Percentiles rank a stretch among this genome's conserved stretches.
Conservation (phyloP, 371 early-diverging fungal genomes). For the Dinochytrium kinnereticum region DNA sequence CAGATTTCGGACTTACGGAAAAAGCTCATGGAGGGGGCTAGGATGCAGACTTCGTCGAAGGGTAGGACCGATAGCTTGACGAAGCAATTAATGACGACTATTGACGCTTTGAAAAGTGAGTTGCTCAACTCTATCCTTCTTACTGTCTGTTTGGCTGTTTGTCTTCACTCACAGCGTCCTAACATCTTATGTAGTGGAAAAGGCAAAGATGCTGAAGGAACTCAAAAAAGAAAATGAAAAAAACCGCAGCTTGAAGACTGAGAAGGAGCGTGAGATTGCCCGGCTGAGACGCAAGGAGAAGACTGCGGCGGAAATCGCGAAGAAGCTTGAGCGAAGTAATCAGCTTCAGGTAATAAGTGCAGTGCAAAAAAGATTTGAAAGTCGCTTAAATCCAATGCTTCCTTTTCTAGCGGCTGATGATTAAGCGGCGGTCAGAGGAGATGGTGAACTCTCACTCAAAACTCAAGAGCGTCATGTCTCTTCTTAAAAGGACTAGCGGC, state of each 20-base stretch:
- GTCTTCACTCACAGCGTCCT: not conserved
- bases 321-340: slow-evolving; percentile 69
- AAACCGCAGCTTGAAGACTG: slow-evolving; percentile 68
- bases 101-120: slow-evolving; percentile 39
- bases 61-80: slow-evolving; percentile 44
- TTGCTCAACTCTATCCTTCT: not conserved
- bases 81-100: slow-evolving; percentile 49
- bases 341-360: slow-evolving; percentile 61
- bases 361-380: not conserved
- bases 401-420: slow-evolving; percentile 41
- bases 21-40: slow-evolving; percentile 45
- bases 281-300: slow-evolving; percentile 72
- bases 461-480: slow-evolving; percentile 57
- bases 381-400: not conserved
- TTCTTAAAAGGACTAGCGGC: slow-evolving; percentile 48
- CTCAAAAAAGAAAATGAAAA: slow-evolving; percentile 77
- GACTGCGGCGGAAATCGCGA: slow-evolving; percentile 67
- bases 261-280: slow-evolving; percentile 75
- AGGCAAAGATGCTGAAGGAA: slow-evolving; percentile 77
- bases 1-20: slow-evolving; percentile 66
- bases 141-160: not conserved
- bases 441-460: slow-evolving; percentile 60
- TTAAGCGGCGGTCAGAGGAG: slow-evolving; percentile 46
- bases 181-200: slow-evolving; percentile 58
- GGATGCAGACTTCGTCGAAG: slow-evolving; percentile 32